These are phyloP conservation scores for Fraxinus floribunda DNA, from an alignment of 305 asterid genomes.

Conservation along the genomic window DNA sequence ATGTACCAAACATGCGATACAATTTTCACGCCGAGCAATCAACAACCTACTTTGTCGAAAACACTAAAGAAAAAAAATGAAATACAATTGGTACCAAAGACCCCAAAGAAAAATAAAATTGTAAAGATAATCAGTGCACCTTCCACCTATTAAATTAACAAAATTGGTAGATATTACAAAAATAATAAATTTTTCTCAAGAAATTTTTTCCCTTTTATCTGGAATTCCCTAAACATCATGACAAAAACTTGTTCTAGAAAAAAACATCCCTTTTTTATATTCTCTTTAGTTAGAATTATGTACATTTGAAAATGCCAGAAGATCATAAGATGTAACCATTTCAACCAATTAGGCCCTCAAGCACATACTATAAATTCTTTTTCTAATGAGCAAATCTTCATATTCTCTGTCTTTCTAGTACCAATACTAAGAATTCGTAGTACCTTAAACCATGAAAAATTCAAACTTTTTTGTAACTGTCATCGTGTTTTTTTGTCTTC, in stretches of 20 bases:
- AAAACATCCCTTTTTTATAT: conserved; percentile 17
- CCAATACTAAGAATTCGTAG: not conserved
- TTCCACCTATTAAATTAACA: not conserved
- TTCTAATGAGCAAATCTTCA: conserved; percentile 1
- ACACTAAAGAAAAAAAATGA: not conserved
- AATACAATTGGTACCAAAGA: not conserved
- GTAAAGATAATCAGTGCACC: not conserved
- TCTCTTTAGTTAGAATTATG: conserved; percentile 28
- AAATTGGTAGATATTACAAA: not conserved
- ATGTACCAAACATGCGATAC: not conserved
- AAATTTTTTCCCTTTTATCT: not conserved
- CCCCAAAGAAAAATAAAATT: not conserved
- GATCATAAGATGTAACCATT: conserved; percentile 41
- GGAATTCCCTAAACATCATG: not conserved
- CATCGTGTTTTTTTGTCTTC: conserved; percentile 10
- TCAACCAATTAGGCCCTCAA: conserved; percentile 42
- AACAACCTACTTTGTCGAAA: not conserved
- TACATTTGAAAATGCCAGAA: conserved; percentile 17
- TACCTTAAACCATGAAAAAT: not conserved
- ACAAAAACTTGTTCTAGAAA: not conserved
- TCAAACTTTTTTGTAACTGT: conserved; percentile 18
- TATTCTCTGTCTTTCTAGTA: not conserved
- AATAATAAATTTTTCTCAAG: not conserved
- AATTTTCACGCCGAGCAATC: not conserved
- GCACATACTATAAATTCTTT: conserved; percentile 25